Conservation (phyloP, 345 rosid species). For the Salix dunnii region DNA sequence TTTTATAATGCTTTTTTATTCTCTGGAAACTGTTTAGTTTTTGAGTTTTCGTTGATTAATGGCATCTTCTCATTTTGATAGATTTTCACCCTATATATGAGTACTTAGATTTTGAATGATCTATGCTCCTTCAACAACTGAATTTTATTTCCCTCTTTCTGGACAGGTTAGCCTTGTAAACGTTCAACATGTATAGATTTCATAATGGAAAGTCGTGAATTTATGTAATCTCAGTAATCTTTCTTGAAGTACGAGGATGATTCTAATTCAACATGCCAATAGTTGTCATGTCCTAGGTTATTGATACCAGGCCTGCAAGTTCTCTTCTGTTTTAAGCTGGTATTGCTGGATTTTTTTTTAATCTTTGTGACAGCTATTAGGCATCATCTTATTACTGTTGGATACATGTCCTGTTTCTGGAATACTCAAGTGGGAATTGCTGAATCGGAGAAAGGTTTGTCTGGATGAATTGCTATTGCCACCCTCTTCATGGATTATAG, state of each 20-base stretch:
- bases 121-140: not conserved
- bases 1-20: not conserved
- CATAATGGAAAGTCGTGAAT: not conserved
- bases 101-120: not conserved
- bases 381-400: constrained; percentile 1
- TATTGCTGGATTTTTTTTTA: not conserved
- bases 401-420: not conserved
- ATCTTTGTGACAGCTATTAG: not conserved
- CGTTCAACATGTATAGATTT: not conserved
- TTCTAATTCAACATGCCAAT: constrained; percentile 2
- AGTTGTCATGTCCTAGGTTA: not conserved
- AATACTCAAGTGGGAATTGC: not conserved
- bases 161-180: not conserved
- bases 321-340: not conserved
- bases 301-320: not conserved
- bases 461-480: not conserved
- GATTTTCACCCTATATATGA: not conserved
- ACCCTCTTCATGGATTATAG: not conserved
- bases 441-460: not conserved
- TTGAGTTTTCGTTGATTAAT: constrained; percentile 1
- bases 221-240: not conserved
- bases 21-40: not conserved
- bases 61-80: not conserved
- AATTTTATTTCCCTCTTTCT: not conserved
- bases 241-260: not conserved